Conservation (phyloP, 2,329 filamentous ascomycete species). For the Colletotrichum spinosum region DNA sequence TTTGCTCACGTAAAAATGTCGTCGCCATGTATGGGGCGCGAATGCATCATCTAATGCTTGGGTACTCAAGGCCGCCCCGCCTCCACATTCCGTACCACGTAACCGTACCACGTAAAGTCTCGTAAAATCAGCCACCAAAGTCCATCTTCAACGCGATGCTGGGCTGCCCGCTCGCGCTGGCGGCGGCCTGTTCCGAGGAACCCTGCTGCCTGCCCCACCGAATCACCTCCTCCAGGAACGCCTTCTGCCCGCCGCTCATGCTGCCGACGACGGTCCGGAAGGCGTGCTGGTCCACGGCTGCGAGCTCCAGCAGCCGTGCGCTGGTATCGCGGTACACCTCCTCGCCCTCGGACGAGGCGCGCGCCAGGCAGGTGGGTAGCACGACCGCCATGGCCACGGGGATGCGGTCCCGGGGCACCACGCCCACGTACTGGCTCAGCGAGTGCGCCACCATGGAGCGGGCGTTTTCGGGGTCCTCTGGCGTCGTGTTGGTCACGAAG, state of each 20-base stretch:
- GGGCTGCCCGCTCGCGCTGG: conserved; percentile 69
- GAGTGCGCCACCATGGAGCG: conserved; percentile 78
- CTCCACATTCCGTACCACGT: not conserved
- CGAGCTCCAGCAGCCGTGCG: conserved; percentile 81
- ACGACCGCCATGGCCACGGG: conserved; percentile 79
- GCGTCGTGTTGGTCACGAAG: conserved; percentile 77
- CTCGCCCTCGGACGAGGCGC: conserved; percentile 74
- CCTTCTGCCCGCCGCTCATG: conserved; percentile 77
- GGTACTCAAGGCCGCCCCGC: not conserved
- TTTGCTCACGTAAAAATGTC: no score
- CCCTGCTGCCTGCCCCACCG: conserved; percentile 68
- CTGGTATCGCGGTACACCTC: conserved; percentile 79
- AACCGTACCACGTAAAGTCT: not conserved
- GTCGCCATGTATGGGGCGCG: no score
- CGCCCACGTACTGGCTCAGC: conserved; percentile 76
- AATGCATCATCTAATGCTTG: not conserved
- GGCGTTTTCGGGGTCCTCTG: conserved; percentile 83
- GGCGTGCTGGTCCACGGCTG: conserved; percentile 75
- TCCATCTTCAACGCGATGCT: conserved; percentile 96
- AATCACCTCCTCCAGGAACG: conserved; percentile 85
- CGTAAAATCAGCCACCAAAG: conserved; percentile 67
- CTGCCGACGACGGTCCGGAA: conserved; percentile 81
- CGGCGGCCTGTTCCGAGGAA: conserved; percentile 51
- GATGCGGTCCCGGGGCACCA: conserved; percentile 57
- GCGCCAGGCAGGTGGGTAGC: conserved; percentile 79